A percentile compares a stretch with the other conserved stretches of the same genome.
phyloP scores from a whole-genome alignment of 2,329 filamentous ascomycete species.

The Ilyonectria mors-panacis region DNA sequence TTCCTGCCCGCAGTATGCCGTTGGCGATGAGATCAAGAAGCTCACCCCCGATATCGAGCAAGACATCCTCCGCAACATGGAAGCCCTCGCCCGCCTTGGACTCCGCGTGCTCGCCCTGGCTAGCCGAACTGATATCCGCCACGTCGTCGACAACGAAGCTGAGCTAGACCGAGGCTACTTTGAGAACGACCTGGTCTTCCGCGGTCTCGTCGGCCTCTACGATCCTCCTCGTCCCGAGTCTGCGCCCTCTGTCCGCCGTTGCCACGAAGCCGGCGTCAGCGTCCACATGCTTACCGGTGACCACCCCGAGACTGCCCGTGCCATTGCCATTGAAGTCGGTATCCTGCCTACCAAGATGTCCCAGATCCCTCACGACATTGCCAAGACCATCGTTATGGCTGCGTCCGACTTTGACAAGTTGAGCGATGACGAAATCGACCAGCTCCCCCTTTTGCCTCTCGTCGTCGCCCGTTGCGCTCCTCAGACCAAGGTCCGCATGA shows the following conservation, averaged over 20 bases:
- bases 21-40: slow-evolving; percentile 59
- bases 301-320: slow-evolving; percentile 75
- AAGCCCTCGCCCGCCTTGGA: slow-evolving; percentile 75
- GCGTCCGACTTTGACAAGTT: slow-evolving; percentile 78
- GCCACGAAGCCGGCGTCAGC: slow-evolving; percentile 73
- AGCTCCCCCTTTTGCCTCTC: slow-evolving; percentile 73
- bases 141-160: slow-evolving; percentile 54
- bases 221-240: slow-evolving; percentile 80
- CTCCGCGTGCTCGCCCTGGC: slow-evolving; percentile 80
- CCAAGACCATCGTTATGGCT: slow-evolving; percentile 75
- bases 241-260: slow-evolving; percentile 69
- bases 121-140: slow-evolving; percentile 60
- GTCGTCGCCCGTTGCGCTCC: slow-evolving; percentile 80
- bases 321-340: slow-evolving; percentile 75
- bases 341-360: slow-evolving; percentile 70
- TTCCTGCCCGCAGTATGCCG: slow-evolving; percentile 69
- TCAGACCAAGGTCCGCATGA: slow-evolving; percentile 82
- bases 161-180: slow-evolving; percentile 68
- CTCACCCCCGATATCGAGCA: slow-evolving; percentile 68
- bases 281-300: slow-evolving; percentile 82
- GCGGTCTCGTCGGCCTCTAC: slow-evolving; percentile 80
- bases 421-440: slow-evolving; percentile 74
- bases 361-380: slow-evolving; percentile 66
- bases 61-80: slow-evolving; percentile 77
- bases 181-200: slow-evolving; percentile 75